Percentiles rank a stretch among this genome's conserved stretches.
Conservation (phyloP, 108 stramenopile genomes). For the Fragilaria crotonensis region DNA sequence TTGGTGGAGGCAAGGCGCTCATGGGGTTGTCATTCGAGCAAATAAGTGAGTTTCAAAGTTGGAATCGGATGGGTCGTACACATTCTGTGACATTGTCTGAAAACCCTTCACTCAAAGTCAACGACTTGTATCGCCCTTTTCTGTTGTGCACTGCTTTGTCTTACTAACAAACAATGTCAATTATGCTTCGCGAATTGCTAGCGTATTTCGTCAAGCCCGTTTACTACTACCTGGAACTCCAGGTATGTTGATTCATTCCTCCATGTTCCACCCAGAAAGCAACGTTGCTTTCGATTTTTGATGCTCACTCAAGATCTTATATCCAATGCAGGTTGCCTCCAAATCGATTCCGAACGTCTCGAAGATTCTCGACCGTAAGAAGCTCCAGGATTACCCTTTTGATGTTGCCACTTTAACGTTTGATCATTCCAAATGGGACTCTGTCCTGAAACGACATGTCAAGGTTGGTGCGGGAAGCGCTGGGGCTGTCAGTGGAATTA, state of each 20-base stretch:
- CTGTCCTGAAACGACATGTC: conserved; percentile 14
- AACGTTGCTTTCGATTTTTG: too few relatives aligned
- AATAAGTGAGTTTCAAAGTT: too few relatives aligned
- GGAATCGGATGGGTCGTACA: too few relatives aligned
- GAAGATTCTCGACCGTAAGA: background rate
- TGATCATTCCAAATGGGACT: conserved; percentile 17
- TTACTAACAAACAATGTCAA: too few relatives aligned
- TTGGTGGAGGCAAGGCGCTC: too few relatives aligned
- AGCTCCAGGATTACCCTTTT: background rate
- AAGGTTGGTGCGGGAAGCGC: background rate
- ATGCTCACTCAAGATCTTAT: too few relatives aligned
- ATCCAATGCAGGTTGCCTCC: background rate
- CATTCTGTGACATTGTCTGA: too few relatives aligned
- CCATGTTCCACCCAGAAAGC: too few relatives aligned
- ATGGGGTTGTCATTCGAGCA: too few relatives aligned
- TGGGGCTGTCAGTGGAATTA: background rate
- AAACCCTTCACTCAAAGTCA: too few relatives aligned
- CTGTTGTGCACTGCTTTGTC: too few relatives aligned
- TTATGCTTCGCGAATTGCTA: background rate
- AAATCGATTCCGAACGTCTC: background rate
- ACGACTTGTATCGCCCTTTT: too few relatives aligned
- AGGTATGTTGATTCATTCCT: background rate
- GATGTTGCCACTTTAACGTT: background rate
- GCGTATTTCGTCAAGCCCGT: background rate
- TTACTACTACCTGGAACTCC: background rate